Evolutionary conservation across 768 basidiomycete genomes (phyloP).

Genomic region (Naematelia encephala): DNA sequence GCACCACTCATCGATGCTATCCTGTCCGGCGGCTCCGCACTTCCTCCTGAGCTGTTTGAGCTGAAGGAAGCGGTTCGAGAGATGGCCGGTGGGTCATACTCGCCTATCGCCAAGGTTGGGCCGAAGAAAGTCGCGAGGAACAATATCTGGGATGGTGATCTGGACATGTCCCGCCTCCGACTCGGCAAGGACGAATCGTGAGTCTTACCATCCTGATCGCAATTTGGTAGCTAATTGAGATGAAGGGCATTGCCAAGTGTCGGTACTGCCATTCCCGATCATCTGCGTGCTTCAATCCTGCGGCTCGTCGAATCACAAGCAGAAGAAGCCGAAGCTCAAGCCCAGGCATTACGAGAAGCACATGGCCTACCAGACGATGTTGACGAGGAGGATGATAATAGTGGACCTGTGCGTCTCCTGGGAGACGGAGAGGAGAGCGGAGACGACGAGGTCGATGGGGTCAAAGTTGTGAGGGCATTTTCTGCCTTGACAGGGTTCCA

Average conservation of each 20-base stretch:
- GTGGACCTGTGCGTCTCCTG: not conserved
- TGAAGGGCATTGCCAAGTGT: slow-evolving; percentile 10
- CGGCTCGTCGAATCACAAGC: slow-evolving; percentile 71
- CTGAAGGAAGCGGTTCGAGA: slow-evolving; percentile 51
- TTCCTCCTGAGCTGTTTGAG: slow-evolving; percentile 67
- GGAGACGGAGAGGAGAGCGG: slow-evolving; percentile 8
- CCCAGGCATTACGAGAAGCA: slow-evolving; percentile 44
- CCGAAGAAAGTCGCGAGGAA: slow-evolving; percentile 48
- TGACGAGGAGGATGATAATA: slow-evolving; percentile 8
- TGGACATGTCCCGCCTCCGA: slow-evolving; percentile 63
- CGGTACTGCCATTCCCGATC: slow-evolving; percentile 56
- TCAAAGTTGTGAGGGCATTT: not conserved
- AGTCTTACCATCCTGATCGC: not conserved
- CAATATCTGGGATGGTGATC: slow-evolving; percentile 75
- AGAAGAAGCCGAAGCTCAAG: slow-evolving; percentile 57
- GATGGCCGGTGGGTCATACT: slow-evolving; percentile 7
- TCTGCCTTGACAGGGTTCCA: slow-evolving; percentile 1
- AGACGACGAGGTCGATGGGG: not conserved
- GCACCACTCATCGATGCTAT: slow-evolving; percentile 43
- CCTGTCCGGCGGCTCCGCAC: slow-evolving; percentile 58
- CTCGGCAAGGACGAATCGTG: slow-evolving; percentile 59
- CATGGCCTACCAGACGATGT: slow-evolving; percentile 17
- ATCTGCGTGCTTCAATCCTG: slow-evolving; percentile 80
- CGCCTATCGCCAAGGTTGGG: not conserved
- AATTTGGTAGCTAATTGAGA: not conserved